Evolutionary conservation across 2,329 filamentous ascomycete genomes (phyloP), one percentile per base, ranked within the genome.

Genomic region (Cladosporium cucumerinum): DNA sequence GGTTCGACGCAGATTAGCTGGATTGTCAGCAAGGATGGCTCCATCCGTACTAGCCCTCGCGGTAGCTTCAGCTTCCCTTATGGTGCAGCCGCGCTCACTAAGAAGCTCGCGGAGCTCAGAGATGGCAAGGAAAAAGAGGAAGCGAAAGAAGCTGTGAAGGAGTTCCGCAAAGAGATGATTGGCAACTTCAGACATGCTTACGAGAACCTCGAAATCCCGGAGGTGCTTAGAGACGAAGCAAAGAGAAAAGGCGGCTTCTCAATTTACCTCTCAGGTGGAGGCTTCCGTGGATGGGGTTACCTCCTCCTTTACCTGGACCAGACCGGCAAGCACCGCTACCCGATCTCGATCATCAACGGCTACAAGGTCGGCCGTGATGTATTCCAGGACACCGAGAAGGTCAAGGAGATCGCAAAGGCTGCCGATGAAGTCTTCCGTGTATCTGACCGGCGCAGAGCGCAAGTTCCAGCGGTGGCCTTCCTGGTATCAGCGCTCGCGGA

Each of bases 261-360:
- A 32, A 81, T 97, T 10, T 97, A 93, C 75, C 87, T 97, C 65
- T 96, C 91, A 67, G 93, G 93, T 51, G 93, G 93, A 28, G 93
- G 93, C 0, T 96, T 97, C 74, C 84, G 93, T 39, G 93, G 93
- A 18, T 97, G 95, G 82, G 93, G 93, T 11, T 95, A 92, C 76
- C 87, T 96, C 72, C 82, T 97, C 61, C 34, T 62, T 12, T 62
- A 62, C 26, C 93, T 96, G 89, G 88, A 90, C 73, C 85, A 86
- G 69, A 90, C 94, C 71, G 78, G 81, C 7, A 85, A 92, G 52
- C 81, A 84, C 62, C 92, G 91, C 0, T 97, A 96, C 74, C 93
- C 93, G 0, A 90, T 97, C 32, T 86, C 92, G 0, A 88, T 89
- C 28, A 89, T 95, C 75, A 93, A 93, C 67, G 89, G 90, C 2